Percentiles rank a stretch among this genome's conserved stretches.
Conservation (phyloP, 208 protist species). For the Naegleria lovaniensis region DNA sequence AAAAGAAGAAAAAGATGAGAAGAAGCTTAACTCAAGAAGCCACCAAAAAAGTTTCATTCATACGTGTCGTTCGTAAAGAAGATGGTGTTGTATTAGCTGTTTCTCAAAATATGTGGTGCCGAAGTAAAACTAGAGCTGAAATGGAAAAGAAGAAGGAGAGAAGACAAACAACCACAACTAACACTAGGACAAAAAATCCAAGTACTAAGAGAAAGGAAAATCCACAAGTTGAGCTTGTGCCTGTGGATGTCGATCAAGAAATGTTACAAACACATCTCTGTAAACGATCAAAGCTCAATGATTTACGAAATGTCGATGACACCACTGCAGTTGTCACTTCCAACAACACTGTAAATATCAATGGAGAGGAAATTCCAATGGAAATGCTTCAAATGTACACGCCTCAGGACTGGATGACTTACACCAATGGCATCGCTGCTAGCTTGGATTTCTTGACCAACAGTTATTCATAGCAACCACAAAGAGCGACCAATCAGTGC, state of each 20-base stretch:
- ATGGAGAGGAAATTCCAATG: no score
- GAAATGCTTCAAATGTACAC: no score
- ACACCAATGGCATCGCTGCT: no score
- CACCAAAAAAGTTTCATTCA: background rate
- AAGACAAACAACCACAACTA: background rate
- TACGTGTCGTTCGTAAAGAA: background rate
- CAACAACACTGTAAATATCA: no score
- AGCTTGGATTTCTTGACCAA: no score
- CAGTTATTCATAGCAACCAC: no score
- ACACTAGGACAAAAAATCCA: background rate
- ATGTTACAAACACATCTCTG: background rate
- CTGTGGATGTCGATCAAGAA: background rate
- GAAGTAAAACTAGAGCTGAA: background rate
- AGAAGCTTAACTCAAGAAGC: background rate
- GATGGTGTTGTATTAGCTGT: background rate
- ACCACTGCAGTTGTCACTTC: no score
- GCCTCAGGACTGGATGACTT: no score
- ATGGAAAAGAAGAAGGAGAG: conserved; percentile 7
- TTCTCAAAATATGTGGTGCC: background rate
- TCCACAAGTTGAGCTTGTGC: background rate
- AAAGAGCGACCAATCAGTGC: no score
- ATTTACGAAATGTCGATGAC: no score
- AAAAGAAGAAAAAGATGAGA: background rate
- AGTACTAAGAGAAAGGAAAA: background rate
- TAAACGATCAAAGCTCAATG: no score